A percentile compares a stretch with the other conserved stretches of the same genome.
Conservation (phyloP, 495 filamentous ascomycete genomes). For the Neurospora sp. region DNA sequence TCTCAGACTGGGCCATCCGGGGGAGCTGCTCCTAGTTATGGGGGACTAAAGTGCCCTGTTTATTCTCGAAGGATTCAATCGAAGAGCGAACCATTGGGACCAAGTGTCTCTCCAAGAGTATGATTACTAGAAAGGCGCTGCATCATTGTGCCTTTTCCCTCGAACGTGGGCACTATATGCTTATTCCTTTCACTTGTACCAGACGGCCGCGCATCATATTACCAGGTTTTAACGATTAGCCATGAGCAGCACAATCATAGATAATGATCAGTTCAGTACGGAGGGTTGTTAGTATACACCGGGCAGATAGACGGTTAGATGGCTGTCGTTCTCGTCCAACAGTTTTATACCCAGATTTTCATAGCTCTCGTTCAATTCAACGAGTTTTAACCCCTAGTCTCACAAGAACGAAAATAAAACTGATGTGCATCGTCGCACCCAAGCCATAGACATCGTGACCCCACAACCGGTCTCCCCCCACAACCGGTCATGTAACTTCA, state of each 20-base stretch:
- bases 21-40: background rate
- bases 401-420: background rate
- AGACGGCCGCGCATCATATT: background rate
- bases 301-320: background rate
- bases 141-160: background rate
- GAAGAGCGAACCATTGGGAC: slow-evolving; percentile 22
- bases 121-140: background rate
- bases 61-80: slow-evolving; percentile 24
- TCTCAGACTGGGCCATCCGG: background rate
- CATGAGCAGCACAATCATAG: background rate
- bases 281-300: background rate
- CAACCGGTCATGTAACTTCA: too few species aligned
- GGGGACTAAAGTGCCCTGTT: slow-evolving; percentile 13
- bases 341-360: background rate
- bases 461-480: too few species aligned
- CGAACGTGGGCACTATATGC: background rate
- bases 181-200: background rate
- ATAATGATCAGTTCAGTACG: background rate
- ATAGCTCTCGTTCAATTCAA: background rate
- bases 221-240: background rate
- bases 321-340: background rate
- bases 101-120: background rate
- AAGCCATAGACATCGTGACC: too few species aligned
- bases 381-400: background rate
- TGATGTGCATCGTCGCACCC: background rate